phyloP scores from a whole-genome alignment of 345 rosid genomes.

The Turnera subulata region DNA sequence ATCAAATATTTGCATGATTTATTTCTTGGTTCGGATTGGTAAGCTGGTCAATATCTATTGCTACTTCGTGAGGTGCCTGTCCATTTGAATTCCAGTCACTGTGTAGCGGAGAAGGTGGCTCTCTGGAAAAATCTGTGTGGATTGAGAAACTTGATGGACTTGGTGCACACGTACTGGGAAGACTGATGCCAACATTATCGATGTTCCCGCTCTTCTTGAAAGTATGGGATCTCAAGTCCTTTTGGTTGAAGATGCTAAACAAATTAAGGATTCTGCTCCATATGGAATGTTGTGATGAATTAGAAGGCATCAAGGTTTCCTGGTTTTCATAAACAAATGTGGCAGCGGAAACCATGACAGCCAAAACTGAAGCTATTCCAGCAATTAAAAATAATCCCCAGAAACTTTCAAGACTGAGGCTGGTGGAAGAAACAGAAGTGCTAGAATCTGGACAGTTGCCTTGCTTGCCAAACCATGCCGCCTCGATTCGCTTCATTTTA shows the following conservation, averaged over 20 bases:
- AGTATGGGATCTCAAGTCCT: slow-evolving; percentile 1
- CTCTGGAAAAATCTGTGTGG: neutral
- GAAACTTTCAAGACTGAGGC: neutral
- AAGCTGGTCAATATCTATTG: too few species aligned
- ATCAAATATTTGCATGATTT: too few species aligned
- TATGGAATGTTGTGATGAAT: neutral
- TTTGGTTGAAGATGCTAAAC: slow-evolving; percentile 8
- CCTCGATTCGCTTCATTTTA: slow-evolving; percentile 2
- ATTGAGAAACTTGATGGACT: slow-evolving; percentile 1
- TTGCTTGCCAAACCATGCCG: neutral
- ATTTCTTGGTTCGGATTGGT: too few species aligned
- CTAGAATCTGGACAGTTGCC: neutral
- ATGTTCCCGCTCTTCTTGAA: neutral
- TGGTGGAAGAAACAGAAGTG: neutral
- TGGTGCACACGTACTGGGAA: neutral
- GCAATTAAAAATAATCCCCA: slow-evolving; percentile 20
- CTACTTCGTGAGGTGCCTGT: too few species aligned
- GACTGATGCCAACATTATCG: neutral
- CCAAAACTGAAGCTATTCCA: slow-evolving; percentile 2
- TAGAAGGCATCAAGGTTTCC: neutral
- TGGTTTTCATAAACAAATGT: slow-evolving; percentile 11
- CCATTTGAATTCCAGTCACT: too few species aligned
- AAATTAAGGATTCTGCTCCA: slow-evolving; percentile 1
- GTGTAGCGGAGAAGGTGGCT: neutral
- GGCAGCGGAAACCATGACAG: neutral